phyloP scores from a whole-genome alignment of 176 grass and related monocot genomes.

The Carex scoparia region DNA sequence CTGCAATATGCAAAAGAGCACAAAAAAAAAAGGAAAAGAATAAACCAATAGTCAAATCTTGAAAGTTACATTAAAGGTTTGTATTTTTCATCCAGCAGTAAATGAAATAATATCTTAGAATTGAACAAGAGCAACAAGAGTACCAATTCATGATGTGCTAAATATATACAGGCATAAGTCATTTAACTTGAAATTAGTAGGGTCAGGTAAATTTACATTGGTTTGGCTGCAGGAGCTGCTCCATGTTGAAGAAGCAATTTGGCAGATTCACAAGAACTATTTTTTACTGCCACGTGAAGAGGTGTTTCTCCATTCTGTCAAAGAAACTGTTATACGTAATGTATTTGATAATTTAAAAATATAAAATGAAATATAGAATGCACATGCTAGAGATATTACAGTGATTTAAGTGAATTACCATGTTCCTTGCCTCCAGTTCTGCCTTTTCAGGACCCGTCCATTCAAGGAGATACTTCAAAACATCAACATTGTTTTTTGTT shows the following conservation, averaged over 20 bases:
- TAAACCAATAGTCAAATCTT: neutral
- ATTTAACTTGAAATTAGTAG: neutral
- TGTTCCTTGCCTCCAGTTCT: slow-evolving; percentile 87
- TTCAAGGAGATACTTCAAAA: slow-evolving; percentile 73
- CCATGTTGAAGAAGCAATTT: slow-evolving; percentile 69
- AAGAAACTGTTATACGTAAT: slow-evolving; percentile 13
- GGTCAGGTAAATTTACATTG: slow-evolving; percentile 39
- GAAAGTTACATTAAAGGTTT: neutral
- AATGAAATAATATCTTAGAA: no score
- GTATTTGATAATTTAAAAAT: slow-evolving; percentile 9
- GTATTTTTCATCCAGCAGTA: no score
- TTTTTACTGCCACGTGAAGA: slow-evolving; percentile 89
- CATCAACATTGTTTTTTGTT: slow-evolving; percentile 55
- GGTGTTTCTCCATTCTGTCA: slow-evolving; percentile 95
- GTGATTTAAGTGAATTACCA: slow-evolving; percentile 44
- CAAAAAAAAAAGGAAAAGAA: neutral
- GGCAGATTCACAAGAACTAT: slow-evolving; percentile 62
- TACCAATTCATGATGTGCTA: neutral
- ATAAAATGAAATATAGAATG: neutral
- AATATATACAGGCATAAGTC: neutral
- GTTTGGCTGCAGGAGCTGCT: slow-evolving; percentile 64
- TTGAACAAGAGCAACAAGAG: no score
- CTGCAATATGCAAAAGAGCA: slow-evolving; percentile 36
- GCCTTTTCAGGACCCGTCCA: slow-evolving; percentile 46
- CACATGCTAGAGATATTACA: neutral